Conservation (phyloP, 805 yeast species). For the Yamadazyma endophytica region DNA sequence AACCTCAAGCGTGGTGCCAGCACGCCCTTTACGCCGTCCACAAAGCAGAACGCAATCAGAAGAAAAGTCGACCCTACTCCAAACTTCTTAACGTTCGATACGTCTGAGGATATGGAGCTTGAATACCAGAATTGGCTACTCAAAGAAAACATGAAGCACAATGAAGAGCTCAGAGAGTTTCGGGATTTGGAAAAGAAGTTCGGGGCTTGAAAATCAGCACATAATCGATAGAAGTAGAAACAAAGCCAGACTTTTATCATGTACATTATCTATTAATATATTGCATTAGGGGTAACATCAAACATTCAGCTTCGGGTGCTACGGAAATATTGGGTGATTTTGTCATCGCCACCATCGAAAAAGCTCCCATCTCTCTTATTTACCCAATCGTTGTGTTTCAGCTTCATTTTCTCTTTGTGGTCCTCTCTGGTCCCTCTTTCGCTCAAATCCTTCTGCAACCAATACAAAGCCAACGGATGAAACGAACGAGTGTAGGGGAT, state of each 20-base stretch:
- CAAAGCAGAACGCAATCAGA: conserved; percentile 16
- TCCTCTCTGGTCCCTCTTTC: conserved; percentile 54
- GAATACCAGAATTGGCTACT: conserved; percentile 30
- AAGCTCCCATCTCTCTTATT: conserved; percentile 32
- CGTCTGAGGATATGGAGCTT: conserved; percentile 16
- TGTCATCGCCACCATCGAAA: conserved; percentile 42
- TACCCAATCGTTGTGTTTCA: conserved; percentile 57
- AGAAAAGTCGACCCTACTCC: conserved; percentile 12
- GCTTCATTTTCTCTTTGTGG: conserved; percentile 29
- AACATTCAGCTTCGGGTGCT: conserved; percentile 44
- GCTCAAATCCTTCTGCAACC: conserved; percentile 55
- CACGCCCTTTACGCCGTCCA: conserved; percentile 31
- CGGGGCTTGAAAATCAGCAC: conserved; percentile 2
- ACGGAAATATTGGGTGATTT: conserved; percentile 47
- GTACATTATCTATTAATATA: background rate
- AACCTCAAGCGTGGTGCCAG: conserved; percentile 27
- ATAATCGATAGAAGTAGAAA: background rate
- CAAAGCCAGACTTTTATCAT: background rate
- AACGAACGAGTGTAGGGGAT: conserved; percentile 48
- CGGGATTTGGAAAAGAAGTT: conserved; percentile 28
- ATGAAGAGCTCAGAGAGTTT: conserved; percentile 22
- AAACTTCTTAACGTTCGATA: conserved; percentile 6
- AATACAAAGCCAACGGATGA: conserved; percentile 69
- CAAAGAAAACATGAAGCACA: conserved; percentile 16
- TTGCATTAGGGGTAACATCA: no score